These are phyloP conservation scores for Phytophthora citricola DNA, from an alignment of 352 stramenopile genomes.

Conservation along the genomic window DNA sequence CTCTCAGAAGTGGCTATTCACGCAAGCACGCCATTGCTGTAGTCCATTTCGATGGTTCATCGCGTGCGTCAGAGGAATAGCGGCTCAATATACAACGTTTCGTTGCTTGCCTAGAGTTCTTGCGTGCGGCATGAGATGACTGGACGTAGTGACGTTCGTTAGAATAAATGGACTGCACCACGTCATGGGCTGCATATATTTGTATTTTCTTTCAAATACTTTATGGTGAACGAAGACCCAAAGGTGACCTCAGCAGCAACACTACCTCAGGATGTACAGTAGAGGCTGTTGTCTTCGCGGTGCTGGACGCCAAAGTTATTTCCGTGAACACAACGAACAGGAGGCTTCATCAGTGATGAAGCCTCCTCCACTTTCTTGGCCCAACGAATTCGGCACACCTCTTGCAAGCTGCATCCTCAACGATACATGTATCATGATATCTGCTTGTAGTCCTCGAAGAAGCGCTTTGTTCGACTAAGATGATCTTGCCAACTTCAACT, in stretches of 20 bases:
- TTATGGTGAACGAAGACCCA: too few species aligned
- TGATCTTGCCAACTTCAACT: conserved; percentile 12
- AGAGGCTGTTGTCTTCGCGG: too few species aligned
- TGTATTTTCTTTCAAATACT: too few species aligned
- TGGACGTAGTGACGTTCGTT: not conserved
- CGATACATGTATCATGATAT: too few species aligned
- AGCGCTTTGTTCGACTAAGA: too few species aligned
- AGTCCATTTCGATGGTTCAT: conserved; percentile 25
- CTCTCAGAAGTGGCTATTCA: conserved; percentile 6
- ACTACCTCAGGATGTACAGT: not conserved
- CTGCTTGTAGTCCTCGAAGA: too few species aligned
- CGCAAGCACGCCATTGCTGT: conserved; percentile 8
- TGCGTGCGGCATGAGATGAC: conserved; percentile 31
- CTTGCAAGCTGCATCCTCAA: too few species aligned
- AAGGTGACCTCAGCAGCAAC: too few species aligned
- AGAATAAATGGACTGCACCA: conserved; percentile 3
- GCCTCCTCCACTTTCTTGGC: too few species aligned
- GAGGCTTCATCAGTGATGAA: not conserved
- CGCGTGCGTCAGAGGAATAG: conserved; percentile 10
- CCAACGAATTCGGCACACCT: too few species aligned
- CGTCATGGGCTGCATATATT: not conserved
- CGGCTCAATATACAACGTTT: conserved; percentile 10
- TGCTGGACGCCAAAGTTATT: too few species aligned
- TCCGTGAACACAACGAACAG: not conserved
- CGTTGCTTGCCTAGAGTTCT: conserved; percentile 4